Conservation (phyloP, 2,329 filamentous ascomycete species). For the Microdochium bolleyi region DNA sequence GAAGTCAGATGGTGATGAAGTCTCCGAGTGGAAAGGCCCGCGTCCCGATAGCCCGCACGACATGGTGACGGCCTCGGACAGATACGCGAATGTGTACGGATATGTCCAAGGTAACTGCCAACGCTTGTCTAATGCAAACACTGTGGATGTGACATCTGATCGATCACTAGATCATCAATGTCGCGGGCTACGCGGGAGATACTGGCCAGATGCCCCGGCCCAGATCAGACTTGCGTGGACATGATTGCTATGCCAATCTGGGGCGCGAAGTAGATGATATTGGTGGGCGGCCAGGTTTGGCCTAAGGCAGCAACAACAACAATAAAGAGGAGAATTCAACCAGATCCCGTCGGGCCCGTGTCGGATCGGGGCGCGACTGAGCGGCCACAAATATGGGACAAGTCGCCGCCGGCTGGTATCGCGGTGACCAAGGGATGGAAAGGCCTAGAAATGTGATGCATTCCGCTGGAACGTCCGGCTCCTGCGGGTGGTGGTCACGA, state of each 20-base stretch:
- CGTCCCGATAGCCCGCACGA: conserved; percentile 18
- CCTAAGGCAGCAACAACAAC: too few species aligned
- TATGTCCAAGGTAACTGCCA: too few species aligned
- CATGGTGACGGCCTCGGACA: conserved; percentile 11
- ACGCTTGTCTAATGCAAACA: too few species aligned
- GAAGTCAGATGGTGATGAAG: neutral
- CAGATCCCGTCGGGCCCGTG: too few species aligned
- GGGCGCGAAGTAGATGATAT: neutral
- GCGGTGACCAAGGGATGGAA: conserved; percentile 3
- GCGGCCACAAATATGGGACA: too few species aligned
- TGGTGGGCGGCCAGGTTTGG: neutral
- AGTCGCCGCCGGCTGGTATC: too few species aligned
- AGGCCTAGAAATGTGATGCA: conserved; percentile 12
- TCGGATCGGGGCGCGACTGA: too few species aligned
- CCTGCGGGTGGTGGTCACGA: neutral
- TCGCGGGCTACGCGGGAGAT: neutral
- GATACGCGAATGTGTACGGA: conserved; percentile 1
- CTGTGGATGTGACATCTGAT: neutral
- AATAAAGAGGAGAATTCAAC: too few species aligned
- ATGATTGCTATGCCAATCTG: neutral
- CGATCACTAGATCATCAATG: neutral
- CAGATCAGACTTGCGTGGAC: neutral
- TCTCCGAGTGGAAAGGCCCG: conserved; percentile 9
- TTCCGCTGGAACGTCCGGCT: conserved; percentile 2
- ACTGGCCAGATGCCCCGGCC: neutral